Evolutionary conservation across 192 early-diverging fungal species (phyloP).

Genomic region (Oehlia diaphana): DNA sequence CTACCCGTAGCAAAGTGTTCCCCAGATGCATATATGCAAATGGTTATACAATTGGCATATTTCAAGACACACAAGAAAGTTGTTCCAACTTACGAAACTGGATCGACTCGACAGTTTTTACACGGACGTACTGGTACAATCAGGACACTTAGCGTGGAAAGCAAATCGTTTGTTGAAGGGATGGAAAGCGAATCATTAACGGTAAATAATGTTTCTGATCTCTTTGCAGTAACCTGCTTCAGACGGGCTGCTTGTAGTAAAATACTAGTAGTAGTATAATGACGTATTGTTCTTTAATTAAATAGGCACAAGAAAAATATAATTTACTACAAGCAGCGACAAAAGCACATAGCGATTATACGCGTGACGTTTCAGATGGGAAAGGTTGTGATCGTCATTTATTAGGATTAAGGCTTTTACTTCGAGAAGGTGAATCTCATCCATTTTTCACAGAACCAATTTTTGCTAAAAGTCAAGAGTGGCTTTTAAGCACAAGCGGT

Average conservation of each 20-base stretch:
- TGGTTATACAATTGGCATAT: slow-evolving; percentile 84
- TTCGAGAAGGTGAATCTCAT: slow-evolving; percentile 45
- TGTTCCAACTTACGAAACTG: slow-evolving; percentile 84
- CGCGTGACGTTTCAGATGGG: slow-evolving; percentile 70
- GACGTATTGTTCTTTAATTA: neutral
- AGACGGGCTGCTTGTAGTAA: neutral
- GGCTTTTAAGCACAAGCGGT: slow-evolving; percentile 76
- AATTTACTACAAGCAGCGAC: slow-evolving; percentile 63
- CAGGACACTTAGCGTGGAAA: slow-evolving; percentile 72
- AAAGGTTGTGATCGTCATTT: slow-evolving; percentile 84
- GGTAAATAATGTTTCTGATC: slow-evolving; percentile 20
- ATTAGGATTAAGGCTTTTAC: slow-evolving; percentile 67
- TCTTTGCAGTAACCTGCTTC: neutral
- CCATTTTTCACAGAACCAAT: slow-evolving; percentile 65
- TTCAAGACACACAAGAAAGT: slow-evolving; percentile 66
- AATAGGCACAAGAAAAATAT: slow-evolving; percentile 55
- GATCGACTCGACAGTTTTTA: slow-evolving; percentile 73
- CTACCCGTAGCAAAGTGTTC: slow-evolving; percentile 44
- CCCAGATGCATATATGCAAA: slow-evolving; percentile 87
- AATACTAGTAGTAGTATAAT: neutral
- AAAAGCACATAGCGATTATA: slow-evolving; percentile 66
- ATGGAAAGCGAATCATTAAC: slow-evolving; percentile 55
- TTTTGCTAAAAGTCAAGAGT: slow-evolving; percentile 64
- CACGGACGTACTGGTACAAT: slow-evolving; percentile 89
- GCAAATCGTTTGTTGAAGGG: slow-evolving; percentile 64